phyloP scores from a whole-genome alignment of 2,329 filamentous ascomycete species.

The Proliferodiscus dingleyae region DNA sequence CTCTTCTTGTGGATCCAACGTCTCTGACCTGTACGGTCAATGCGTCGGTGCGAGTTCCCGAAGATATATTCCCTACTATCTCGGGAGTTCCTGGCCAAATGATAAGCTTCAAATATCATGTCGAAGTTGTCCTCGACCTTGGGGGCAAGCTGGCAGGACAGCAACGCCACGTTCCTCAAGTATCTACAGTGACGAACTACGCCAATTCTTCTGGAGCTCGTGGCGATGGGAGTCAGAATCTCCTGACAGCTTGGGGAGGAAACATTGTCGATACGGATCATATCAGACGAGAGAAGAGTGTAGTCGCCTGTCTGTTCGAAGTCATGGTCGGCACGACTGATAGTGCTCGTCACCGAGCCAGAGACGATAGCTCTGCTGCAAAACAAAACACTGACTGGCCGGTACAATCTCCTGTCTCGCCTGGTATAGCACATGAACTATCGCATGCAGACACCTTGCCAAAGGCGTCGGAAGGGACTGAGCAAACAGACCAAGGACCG shows the following conservation, averaged over 20 bases:
- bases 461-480: background rate
- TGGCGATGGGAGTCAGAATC: conserved; percentile 39
- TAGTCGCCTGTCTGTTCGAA: conserved; percentile 83
- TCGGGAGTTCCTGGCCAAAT: conserved; percentile 83
- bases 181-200: conserved; percentile 25
- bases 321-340: conserved; percentile 83
- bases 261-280: conserved; percentile 84
- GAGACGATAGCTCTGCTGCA: conserved; percentile 18
- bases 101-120: conserved; percentile 91
- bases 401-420: conserved; percentile 14
- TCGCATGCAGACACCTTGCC: conserved; percentile 20
- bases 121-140: conserved; percentile 89
- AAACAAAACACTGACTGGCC: conserved; percentile 16
- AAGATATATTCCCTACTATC: conserved; percentile 90
- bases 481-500: conserved; percentile 12
- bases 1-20: conserved; percentile 78
- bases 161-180: conserved; percentile 34
- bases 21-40: conserved; percentile 76
- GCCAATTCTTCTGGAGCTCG: conserved; percentile 16
- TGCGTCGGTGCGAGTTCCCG: conserved; percentile 78
- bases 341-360: conserved; percentile 41
- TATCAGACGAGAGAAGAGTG: conserved; percentile 81
- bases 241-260: conserved; percentile 51
- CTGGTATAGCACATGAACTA: conserved; percentile 15
- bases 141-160: conserved; percentile 80